Evolutionary conservation across 108 stramenopile genomes (phyloP).

Genomic region (Heterococcus sp.): DNA sequence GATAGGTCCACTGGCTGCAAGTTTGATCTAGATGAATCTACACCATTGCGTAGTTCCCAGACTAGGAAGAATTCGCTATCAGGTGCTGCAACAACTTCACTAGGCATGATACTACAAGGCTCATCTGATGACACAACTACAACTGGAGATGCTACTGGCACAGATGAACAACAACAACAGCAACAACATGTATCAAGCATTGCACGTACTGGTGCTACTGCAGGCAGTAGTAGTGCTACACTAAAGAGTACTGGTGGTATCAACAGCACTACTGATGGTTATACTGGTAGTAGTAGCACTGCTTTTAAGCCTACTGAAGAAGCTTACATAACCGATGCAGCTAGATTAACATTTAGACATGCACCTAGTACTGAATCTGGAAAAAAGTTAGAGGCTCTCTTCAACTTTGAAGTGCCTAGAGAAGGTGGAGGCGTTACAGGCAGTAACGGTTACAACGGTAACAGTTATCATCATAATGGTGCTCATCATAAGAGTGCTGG

Average conservation of each 20-base stretch:
- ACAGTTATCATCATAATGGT: neutral
- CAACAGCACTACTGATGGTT: neutral
- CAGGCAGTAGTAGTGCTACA: neutral
- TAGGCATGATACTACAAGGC: too few relatives aligned
- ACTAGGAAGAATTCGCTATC: slow-evolving; percentile 17
- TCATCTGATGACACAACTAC: neutral
- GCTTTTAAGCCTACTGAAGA: neutral
- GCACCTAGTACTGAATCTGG: slow-evolving; percentile 38
- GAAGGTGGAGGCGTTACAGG: neutral
- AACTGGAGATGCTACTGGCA: neutral
- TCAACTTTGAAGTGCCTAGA: slow-evolving; percentile 3
- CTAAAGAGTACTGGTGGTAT: neutral
- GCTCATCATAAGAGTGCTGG: neutral
- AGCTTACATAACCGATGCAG: slow-evolving; percentile 1
- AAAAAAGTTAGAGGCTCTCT: slow-evolving; percentile 24
- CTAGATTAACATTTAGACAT: slow-evolving; percentile 25
- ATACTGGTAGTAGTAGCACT: neutral
- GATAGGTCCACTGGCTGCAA: slow-evolving; percentile 38
- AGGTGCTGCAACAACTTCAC: too few relatives aligned
- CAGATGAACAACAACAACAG: too few relatives aligned
- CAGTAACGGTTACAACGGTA: neutral
- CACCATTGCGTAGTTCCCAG: slow-evolving; percentile 14
- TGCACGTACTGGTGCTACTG: neutral
- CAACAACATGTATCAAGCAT: neutral
- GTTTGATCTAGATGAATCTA: slow-evolving; percentile 34